Conservation (phyloP, 2,329 filamentous ascomycete genomes). For the Dendrostoma leiphaemia region DNA sequence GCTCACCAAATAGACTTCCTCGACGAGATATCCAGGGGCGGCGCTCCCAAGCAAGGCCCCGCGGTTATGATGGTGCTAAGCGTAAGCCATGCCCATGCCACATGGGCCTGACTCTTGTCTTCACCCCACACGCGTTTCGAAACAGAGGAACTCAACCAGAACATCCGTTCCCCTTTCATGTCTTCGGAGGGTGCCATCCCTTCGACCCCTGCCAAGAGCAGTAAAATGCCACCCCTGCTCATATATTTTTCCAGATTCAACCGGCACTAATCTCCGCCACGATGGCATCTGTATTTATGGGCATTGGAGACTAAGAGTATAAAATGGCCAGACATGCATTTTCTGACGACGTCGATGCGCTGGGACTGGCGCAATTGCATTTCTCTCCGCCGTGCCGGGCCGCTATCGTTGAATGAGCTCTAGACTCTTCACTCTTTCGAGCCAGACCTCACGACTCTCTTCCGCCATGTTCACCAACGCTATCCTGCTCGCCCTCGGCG, state of each 20-base stretch:
- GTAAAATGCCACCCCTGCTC: not conserved
- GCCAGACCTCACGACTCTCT: not conserved
- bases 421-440: not conserved
- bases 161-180: not conserved
- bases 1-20: not conserved
- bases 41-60: not conserved
- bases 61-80: not conserved
- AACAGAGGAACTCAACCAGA: not conserved
- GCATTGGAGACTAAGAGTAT: too few relatives aligned
- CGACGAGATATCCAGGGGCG: not conserved
- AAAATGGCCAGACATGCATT: not conserved
- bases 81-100: not conserved
- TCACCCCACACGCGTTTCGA: not conserved
- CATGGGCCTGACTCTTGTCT: not conserved
- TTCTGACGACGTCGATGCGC: too few relatives aligned
- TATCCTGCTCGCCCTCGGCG: slow-evolving; percentile 4
- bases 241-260: slow-evolving; percentile 16
- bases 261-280: slow-evolving; percentile 9
- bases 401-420: too few relatives aligned
- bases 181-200: not conserved
- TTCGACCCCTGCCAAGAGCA: not conserved
- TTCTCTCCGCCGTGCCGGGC: too few relatives aligned
- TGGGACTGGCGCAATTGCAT: too few relatives aligned
- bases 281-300: not conserved
- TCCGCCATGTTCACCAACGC: not conserved